These are phyloP conservation scores for Datisca glomerata DNA, from an alignment of 306 rosid genomes.

Conservation along the genomic window DNA sequence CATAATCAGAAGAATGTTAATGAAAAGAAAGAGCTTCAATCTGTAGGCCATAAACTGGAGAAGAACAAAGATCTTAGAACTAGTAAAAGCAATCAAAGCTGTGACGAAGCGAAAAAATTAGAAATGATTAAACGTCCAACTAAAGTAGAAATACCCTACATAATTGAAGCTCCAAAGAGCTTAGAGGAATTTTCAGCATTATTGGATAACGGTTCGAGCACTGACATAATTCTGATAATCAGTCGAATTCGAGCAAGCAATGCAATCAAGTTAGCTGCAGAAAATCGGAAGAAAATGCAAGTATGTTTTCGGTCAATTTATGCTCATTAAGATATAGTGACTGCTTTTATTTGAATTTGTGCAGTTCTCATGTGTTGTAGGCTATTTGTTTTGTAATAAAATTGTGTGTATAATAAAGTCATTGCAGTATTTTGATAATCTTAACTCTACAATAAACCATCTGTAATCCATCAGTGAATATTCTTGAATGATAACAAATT, in stretches of 20 bases:
- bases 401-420: no score
- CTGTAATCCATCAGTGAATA: no score
- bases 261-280: slow-evolving; percentile 72
- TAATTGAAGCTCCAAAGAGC: slow-evolving; percentile 82
- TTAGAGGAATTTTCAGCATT: slow-evolving; percentile 53
- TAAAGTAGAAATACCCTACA: slow-evolving; percentile 54
- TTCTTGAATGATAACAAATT: no score
- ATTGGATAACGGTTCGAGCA: slow-evolving; percentile 38
- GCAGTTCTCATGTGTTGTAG: no score
- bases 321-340: no score
- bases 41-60: slow-evolving; percentile 11
- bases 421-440: no score
- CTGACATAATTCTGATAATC: slow-evolving; percentile 52
- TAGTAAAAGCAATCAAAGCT: slow-evolving; percentile 22
- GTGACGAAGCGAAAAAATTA: slow-evolving; percentile 28
- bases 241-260: slow-evolving; percentile 72
- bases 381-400: no score
- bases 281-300: slow-evolving; percentile 84
- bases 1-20: slow-evolving; percentile 17
- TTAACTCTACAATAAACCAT: no score
- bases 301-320: slow-evolving; percentile 27
- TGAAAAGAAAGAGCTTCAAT: slow-evolving; percentile 14
- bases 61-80: slow-evolving; percentile 19
- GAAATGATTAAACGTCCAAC: slow-evolving; percentile 24
- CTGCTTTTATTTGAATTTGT: no score